These are phyloP conservation scores for Penicillium steckii DNA, from an alignment of 495 filamentous ascomycete species.

Conservation along the genomic window DNA sequence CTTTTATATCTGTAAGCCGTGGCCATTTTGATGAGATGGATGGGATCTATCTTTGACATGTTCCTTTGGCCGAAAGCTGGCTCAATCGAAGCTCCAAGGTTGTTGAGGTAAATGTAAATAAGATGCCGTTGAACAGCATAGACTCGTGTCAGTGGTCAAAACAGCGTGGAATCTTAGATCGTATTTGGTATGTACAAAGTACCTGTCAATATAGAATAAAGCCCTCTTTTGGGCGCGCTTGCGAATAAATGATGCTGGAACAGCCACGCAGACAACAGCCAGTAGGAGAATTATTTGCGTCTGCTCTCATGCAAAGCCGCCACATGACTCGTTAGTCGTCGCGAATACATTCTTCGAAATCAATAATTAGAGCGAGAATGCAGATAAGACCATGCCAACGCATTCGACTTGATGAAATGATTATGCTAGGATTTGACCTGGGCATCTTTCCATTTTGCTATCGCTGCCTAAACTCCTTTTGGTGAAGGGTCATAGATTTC, in stretches of 20 bases:
- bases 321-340: conserved; percentile 1
- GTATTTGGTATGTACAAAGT: background rate
- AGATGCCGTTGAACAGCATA: background rate
- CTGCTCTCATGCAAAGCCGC: background rate
- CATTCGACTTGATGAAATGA: background rate
- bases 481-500: conserved; percentile 58
- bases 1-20: background rate
- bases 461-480: conserved; percentile 15
- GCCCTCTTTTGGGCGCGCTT: background rate
- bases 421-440: background rate
- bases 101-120: too few relatives aligned
- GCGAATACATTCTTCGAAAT: too few relatives aligned
- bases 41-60: background rate
- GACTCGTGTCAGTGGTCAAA: background rate
- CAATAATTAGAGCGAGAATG: background rate
- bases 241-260: background rate
- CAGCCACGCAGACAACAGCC: background rate
- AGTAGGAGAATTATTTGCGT: background rate
- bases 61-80: background rate
- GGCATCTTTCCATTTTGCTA: background rate
- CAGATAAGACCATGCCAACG: background rate
- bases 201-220: background rate
- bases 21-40: too few relatives aligned
- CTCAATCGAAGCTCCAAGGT: too few relatives aligned
- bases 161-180: background rate